A percentile compares a stretch with the other conserved stretches of the same genome.
Conservation (phyloP, 257 asterid species). For the Solanum bulbocastanum region DNA sequence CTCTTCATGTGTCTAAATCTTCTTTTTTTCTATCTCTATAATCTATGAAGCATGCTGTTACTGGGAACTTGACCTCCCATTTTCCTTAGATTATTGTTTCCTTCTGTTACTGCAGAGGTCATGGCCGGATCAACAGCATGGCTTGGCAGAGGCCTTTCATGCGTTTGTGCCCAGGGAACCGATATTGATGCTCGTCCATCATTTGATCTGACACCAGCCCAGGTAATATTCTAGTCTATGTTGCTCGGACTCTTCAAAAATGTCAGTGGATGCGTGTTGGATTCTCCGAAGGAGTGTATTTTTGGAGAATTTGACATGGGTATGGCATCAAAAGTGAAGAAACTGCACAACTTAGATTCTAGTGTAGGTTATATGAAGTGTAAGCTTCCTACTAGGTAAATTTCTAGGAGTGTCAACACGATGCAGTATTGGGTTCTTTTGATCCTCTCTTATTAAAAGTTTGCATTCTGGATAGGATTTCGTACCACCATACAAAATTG, state of each 20-base stretch:
- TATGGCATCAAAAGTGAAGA: neutral
- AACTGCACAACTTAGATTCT: neutral
- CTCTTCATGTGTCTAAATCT: neutral
- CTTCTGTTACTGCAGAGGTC: constrained; percentile 53
- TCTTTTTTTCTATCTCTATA: neutral
- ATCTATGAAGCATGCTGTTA: neutral
- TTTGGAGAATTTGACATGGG: neutral
- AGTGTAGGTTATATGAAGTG: neutral
- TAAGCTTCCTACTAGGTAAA: neutral
- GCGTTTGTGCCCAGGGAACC: constrained; percentile 91
- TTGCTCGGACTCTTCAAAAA: neutral
- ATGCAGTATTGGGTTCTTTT: neutral
- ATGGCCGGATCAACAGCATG: constrained; percentile 98
- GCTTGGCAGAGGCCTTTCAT: constrained; percentile 94
- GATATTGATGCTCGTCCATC: constrained; percentile 88
- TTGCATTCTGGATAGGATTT: neutral
- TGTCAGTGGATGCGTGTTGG: neutral
- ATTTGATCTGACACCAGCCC: constrained; percentile 79
- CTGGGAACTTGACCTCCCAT: neutral
- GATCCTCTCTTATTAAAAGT: neutral
- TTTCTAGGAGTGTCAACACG: neutral
- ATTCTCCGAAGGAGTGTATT: neutral
- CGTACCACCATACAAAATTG: neutral
- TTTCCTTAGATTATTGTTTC: constrained; percentile 12
- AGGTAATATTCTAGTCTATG: constrained; percentile 31